Conservation (phyloP, 495 filamentous ascomycete species). For the Thermothielavioides terrestris region DNA sequence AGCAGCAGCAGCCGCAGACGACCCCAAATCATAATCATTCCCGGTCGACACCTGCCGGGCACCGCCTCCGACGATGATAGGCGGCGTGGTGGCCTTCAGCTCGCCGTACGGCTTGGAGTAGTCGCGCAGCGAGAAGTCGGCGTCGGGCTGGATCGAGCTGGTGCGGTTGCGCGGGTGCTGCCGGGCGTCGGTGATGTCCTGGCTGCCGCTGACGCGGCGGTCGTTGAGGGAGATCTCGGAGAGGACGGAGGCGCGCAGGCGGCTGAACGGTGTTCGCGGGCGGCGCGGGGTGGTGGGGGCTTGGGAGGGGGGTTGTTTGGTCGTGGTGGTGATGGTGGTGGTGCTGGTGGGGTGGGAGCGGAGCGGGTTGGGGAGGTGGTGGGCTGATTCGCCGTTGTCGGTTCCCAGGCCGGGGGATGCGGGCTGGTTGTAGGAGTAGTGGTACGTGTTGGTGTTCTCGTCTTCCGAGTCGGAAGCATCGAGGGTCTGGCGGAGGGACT, state of each 20-base stretch:
- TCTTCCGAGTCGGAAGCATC: slow-evolving; percentile 31
- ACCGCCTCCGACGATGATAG: slow-evolving; percentile 35
- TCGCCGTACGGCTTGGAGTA: slow-evolving; percentile 45
- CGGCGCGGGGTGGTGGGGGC: not conserved
- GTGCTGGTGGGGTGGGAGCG: slow-evolving; percentile 33
- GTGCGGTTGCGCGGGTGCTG: slow-evolving; percentile 21
- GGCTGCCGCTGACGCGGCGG: slow-evolving; percentile 24
- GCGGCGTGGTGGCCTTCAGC: slow-evolving; percentile 38
- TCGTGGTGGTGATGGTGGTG: slow-evolving; percentile 4
- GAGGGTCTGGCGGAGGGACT: slow-evolving; percentile 28
- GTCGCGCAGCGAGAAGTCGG: too few species aligned
- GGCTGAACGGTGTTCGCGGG: slow-evolving; percentile 24
- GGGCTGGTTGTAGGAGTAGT: slow-evolving; percentile 9
- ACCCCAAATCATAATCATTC: slow-evolving; percentile 53
- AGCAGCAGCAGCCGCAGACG: too few species aligned
- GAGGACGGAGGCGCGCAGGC: slow-evolving; percentile 27
- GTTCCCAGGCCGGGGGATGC: slow-evolving; percentile 11
- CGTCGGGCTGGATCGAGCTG: slow-evolving; percentile 44
- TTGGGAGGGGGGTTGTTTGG: not conserved
- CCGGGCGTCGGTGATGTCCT: slow-evolving; percentile 23
- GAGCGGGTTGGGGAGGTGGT: slow-evolving; percentile 39
- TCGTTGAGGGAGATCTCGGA: slow-evolving; percentile 36
- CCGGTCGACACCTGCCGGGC: slow-evolving; percentile 40
- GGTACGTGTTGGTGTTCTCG: slow-evolving; percentile 12
- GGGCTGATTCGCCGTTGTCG: slow-evolving; percentile 16